These are phyloP conservation scores for Lipomyces orientalis DNA, from an alignment of 805 yeast genomes.

Conservation along the genomic window DNA sequence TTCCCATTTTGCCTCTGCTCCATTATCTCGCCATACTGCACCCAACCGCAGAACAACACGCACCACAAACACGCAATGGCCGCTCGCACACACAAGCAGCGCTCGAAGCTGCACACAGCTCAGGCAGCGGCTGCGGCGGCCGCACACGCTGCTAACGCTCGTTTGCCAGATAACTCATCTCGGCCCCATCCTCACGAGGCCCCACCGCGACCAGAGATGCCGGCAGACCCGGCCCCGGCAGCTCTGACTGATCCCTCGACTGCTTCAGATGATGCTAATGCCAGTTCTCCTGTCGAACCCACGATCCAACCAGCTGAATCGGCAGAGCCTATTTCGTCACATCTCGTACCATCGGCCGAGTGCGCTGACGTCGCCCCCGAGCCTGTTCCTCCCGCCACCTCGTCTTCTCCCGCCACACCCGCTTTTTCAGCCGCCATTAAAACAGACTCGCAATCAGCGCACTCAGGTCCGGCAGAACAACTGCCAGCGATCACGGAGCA, in stretches of 20 bases:
- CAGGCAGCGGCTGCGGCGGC: conserved; percentile 12
- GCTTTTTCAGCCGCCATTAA: conserved; percentile 6
- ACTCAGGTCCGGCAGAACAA: neutral
- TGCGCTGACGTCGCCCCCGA: neutral
- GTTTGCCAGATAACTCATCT: neutral
- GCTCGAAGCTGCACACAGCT: conserved; percentile 14
- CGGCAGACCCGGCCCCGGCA: neutral
- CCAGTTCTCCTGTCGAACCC: neutral
- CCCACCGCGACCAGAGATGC: conserved; percentile 7
- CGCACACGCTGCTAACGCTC: neutral
- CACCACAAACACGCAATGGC: conserved; percentile 7
- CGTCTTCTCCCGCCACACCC: neutral
- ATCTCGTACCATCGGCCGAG: neutral
- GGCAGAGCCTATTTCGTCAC: neutral
- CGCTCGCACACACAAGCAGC: conserved; percentile 16
- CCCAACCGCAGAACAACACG: neutral
- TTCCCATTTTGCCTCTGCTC: neutral
- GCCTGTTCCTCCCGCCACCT: conserved; percentile 2
- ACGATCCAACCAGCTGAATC: conserved; percentile 2
- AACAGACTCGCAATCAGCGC: neutral
- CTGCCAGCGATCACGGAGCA: neutral
- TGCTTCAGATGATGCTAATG: neutral
- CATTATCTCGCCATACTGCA: neutral
- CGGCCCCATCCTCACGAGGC: conserved; percentile 1
- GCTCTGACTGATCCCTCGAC: neutral